Evolutionary conservation across 108 stramenopile species (phyloP), one percentile per base, ranked within the genome.

Genomic region (Nitzschia inconspicua): DNA sequence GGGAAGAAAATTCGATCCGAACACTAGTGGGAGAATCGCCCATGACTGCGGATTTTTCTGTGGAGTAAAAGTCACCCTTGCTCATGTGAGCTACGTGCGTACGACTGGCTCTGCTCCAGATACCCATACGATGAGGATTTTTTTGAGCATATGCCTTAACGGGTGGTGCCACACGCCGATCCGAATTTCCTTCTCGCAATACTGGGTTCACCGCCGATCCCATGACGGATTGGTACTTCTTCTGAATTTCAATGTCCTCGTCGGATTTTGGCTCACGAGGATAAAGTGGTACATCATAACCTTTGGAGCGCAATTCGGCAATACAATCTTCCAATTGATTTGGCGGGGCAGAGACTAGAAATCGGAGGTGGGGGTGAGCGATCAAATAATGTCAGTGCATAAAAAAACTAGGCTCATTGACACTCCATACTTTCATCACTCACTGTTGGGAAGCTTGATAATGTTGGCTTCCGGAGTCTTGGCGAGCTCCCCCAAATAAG

Each of bases 131-230:
- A 71, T 94, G 92, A 19, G 95, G 95, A 68, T 96, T 96, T 83
- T 91, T 93, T 73, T 89, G 83, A 16, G 95, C 95, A 67, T 94
- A 96, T 5, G 78, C 80, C 77, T 96, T 96, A 62, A 96, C 95
- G 24, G 95, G 91, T 23, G 77, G 66, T 5, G 95, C 95, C 1
- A 94, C 95, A 5, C 95, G 78, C 11, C 95, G 80, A 74, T 96
- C 95, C 29, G 82, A 84, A 68, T 96, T 96, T 9, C 95, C 95
- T 44, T 96, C 95, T 7, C 95, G 76, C 49, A 96, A 72, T 25
- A 96, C 95, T 8, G 95, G 95, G 54, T 96, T 96, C 40, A 96
- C 95, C 5, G 95, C 95, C 48, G 69, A 73, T 39, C 95, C 95
- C 54, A 94, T 85, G 24, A 96, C 74, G 16, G 70, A 76, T 19